A percentile compares a stretch with the other conserved stretches of the same genome.
Evolutionary conservation across 2,329 filamentous ascomycete species (phyloP).

Genomic region (Colletotrichum sp.): DNA sequence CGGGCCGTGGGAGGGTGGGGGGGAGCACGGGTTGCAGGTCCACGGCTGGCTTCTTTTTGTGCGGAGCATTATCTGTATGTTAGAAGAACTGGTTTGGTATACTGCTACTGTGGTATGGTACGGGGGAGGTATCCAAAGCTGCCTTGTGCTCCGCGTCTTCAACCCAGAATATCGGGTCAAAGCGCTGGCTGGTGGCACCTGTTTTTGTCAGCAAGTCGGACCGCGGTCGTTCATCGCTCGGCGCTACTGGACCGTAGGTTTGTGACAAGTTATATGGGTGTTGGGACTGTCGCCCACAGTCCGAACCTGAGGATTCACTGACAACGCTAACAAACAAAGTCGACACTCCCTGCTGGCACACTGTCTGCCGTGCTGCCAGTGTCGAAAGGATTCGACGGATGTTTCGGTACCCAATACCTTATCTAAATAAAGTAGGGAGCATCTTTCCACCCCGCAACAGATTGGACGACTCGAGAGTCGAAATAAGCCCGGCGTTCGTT

Average conservation of each 20-base stretch:
- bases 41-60: background rate
- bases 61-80: background rate
- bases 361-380: background rate
- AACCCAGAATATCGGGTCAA: conserved; percentile 1
- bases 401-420: conserved; percentile 1
- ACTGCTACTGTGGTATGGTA: background rate
- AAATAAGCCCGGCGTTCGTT: background rate
- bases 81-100: background rate
- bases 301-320: background rate
- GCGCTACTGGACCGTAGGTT: no score
- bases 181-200: background rate
- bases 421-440: background rate
- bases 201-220: background rate
- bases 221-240: background rate
- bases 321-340: background rate
- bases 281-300: background rate
- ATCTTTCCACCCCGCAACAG: background rate
- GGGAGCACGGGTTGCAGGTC: background rate
- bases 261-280: no score
- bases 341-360: background rate
- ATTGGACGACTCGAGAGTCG: background rate
- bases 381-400: background rate
- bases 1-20: background rate
- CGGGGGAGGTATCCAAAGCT: background rate
- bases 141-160: background rate